These are phyloP conservation scores for Arabidopsis suecica DNA, from an alignment of 345 rosid species.

Conservation along the genomic window DNA sequence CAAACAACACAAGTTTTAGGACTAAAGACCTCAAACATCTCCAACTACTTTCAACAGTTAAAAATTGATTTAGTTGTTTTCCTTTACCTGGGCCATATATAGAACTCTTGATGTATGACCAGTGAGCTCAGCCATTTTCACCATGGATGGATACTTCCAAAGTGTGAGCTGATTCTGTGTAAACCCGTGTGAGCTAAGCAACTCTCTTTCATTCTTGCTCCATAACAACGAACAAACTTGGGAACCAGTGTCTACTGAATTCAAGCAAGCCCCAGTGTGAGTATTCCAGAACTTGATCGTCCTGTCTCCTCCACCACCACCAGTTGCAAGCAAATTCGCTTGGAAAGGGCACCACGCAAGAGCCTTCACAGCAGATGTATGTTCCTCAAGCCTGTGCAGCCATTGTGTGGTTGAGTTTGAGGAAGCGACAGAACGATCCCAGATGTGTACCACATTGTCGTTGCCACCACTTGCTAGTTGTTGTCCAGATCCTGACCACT, in stretches of 20 bases:
- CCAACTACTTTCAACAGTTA: not conserved
- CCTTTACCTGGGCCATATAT: slow-evolving; percentile 38
- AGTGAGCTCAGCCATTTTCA: slow-evolving; percentile 47
- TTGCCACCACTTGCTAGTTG: slow-evolving; percentile 60
- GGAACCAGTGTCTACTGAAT: slow-evolving; percentile 47
- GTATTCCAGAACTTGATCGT: slow-evolving; percentile 48
- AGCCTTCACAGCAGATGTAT: slow-evolving; percentile 61
- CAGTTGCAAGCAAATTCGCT: slow-evolving; percentile 44
- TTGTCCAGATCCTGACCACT: slow-evolving; percentile 63
- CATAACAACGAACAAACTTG: slow-evolving; percentile 45
- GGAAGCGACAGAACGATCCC: slow-evolving; percentile 56
- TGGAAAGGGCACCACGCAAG: slow-evolving; percentile 63
- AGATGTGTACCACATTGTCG: slow-evolving; percentile 50
- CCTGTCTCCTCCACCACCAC: slow-evolving; percentile 50
- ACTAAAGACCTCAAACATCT: not conserved
- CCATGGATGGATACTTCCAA: slow-evolving; percentile 48
- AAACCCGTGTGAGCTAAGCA: slow-evolving; percentile 46
- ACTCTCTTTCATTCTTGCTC: slow-evolving; percentile 45
- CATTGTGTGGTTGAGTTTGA: slow-evolving; percentile 51
- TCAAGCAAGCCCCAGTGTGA: slow-evolving; percentile 48
- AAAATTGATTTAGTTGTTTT: not conserved
- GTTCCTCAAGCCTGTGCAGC: slow-evolving; percentile 51
- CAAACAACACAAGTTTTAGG: slow-evolving; percentile 18
- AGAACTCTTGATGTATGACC: slow-evolving; percentile 47
- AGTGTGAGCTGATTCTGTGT: slow-evolving; percentile 45